Base-by-base conservation (phyloP, 352 stramenopile species). In the Pythium myriotylum region DNA sequence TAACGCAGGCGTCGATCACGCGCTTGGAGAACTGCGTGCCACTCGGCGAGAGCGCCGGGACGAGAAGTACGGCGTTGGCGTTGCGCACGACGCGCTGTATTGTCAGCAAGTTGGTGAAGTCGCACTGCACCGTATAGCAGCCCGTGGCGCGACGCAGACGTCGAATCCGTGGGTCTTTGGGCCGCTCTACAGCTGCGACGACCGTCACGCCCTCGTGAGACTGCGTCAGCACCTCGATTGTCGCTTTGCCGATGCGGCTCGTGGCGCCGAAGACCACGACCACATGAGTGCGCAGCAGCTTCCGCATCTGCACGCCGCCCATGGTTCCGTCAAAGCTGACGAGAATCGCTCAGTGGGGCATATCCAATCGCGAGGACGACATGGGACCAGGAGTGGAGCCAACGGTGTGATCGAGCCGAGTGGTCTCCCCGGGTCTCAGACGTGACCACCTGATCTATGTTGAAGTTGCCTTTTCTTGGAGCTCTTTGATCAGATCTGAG, bases 211-310 rank as follows among this genome's bases (percentile, higher is more conserved):
- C 76, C 3, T 82, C 54, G 43, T 83, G 60, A 2, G 79, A 54
- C 26, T 78, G 72, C 0, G 58, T 48, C 0, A 93, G 64, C 33
- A 65, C 62, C 64, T 89, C 75, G 54, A 93, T 68, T 24, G 75
- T 62, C 4, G 81, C 70, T 16, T 76, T 74, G 14, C 84, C 84
- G 24, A 91, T 78, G 37, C 81, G 84, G 47, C 73, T 91, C 19
- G 76, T 89, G 54, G 76, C 81, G 5, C 84, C 84, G 48, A 93
- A 91, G 52, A 93, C 81, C 37, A 93, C 84, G 43, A 93, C 77
- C 45, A 91, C 75, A 13, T 72, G 73, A 14, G 77, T 68, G 4
- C 69, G 69, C 59, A 89, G 68, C 56, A 92, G 40, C 59, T 85
- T 88, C 24, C 76, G 79, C 32, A 92, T 61, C 47, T 79, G 65